Evolutionary conservation across 805 yeast species (phyloP).

Genomic region (Helenozyma rhizophorensis): DNA sequence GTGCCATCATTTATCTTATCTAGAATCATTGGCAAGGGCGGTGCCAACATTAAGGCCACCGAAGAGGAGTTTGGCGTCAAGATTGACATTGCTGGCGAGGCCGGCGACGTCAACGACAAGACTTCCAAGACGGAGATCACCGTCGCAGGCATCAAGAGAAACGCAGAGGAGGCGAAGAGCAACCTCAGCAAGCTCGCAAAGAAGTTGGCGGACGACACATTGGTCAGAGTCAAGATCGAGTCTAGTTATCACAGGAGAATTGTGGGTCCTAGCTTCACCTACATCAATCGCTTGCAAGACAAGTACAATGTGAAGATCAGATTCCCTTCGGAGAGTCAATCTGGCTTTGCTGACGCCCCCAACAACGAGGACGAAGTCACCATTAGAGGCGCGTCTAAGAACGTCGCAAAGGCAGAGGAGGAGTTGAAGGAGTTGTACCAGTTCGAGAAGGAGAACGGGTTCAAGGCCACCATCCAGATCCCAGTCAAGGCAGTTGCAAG

Average conservation of each 20-base stretch:
- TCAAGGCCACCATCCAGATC: conserved; percentile 56
- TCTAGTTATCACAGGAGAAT: conserved; percentile 72
- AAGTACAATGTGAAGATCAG: conserved; percentile 78
- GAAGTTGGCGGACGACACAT: conserved; percentile 77
- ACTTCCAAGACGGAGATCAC: conserved; percentile 41
- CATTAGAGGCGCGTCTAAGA: conserved; percentile 86
- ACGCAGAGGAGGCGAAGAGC: conserved; percentile 67
- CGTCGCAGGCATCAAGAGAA: conserved; percentile 68
- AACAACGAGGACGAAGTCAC: conserved; percentile 57
- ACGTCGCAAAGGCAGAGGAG: conserved; percentile 76
- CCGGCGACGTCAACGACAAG: conserved; percentile 35
- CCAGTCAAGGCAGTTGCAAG: conserved; percentile 75
- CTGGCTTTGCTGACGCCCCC: conserved; percentile 30
- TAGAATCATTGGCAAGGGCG: conserved; percentile 86
- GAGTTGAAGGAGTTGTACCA: conserved; percentile 79
- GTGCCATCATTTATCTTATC: conserved; percentile 69
- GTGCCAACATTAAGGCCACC: conserved; percentile 64
- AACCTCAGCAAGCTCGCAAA: conserved; percentile 57
- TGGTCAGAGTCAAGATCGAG: conserved; percentile 65
- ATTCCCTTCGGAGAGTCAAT: conserved; percentile 52
- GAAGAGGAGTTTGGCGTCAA: conserved; percentile 71
- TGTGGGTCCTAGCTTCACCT: conserved; percentile 79
- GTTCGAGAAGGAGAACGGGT: conserved; percentile 85
- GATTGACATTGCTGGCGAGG: conserved; percentile 62
- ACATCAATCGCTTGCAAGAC: conserved; percentile 79